phyloP scores from a whole-genome alignment of 805 yeast genomes.

The Metschnikowia picachoensis region DNA sequence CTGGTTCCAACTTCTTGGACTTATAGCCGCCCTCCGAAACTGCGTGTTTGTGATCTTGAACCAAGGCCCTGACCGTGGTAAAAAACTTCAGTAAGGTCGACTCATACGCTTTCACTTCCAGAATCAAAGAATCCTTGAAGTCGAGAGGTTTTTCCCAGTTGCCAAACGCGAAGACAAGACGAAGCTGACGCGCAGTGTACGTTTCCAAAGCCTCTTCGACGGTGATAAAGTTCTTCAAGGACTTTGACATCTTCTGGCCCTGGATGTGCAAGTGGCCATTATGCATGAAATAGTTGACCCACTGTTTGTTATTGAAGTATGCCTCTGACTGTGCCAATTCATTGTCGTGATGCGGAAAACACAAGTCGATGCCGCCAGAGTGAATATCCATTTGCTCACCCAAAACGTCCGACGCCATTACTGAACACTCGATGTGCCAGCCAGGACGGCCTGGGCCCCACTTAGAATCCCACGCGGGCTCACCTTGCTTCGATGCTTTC shows the following conservation, averaged over 20 bases:
- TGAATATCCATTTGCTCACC: slow-evolving; percentile 89
- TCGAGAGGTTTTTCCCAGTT: slow-evolving; percentile 93
- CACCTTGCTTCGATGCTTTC: slow-evolving; percentile 96
- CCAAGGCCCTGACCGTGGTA: slow-evolving; percentile 79
- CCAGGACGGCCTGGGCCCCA: slow-evolving; percentile 99
- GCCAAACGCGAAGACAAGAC: slow-evolving; percentile 85
- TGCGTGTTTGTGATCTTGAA: slow-evolving; percentile 56
- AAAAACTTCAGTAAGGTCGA: slow-evolving; percentile 76
- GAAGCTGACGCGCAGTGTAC: slow-evolving; percentile 75
- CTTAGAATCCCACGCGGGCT: slow-evolving; percentile 91
- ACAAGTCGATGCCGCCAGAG: slow-evolving; percentile 94
- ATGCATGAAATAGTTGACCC: slow-evolving; percentile 96
- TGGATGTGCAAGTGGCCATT: slow-evolving; percentile 97
- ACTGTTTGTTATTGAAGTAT: slow-evolving; percentile 79
- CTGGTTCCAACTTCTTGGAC: slow-evolving; percentile 55
- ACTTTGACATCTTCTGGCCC: slow-evolving; percentile 97
- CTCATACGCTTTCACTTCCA: slow-evolving; percentile 77
- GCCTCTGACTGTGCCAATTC: slow-evolving; percentile 98
- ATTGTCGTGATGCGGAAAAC: slow-evolving; percentile 98
- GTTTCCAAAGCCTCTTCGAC: slow-evolving; percentile 80
- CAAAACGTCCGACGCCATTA: slow-evolving; percentile 89
- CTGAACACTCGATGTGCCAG: slow-evolving; percentile 99
- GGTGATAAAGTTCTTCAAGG: slow-evolving; percentile 91
- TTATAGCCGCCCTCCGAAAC: slow-evolving; percentile 34
- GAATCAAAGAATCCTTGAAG: slow-evolving; percentile 75